These are phyloP conservation scores for Scolecobasidium constrictum DNA, from an alignment of 2,329 filamentous ascomycete genomes.

Conservation along the genomic window DNA sequence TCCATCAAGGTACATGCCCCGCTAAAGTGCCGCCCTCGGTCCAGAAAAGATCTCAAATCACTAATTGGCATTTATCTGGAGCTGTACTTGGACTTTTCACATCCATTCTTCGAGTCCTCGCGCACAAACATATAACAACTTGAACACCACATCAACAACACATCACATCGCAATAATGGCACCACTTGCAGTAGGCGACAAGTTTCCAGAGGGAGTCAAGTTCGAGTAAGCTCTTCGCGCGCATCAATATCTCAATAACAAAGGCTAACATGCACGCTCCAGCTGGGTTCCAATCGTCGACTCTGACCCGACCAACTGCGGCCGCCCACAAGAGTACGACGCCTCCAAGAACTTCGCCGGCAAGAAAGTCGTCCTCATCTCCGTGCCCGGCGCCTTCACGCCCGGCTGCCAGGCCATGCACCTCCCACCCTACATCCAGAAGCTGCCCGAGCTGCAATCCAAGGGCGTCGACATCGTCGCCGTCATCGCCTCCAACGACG, in stretches of 20 bases:
- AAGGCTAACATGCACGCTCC: conserved; percentile 7
- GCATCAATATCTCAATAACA: background rate
- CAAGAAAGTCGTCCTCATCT: conserved; percentile 63
- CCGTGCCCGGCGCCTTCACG: conserved; percentile 70
- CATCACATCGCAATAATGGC: conserved; percentile 46
- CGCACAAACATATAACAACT: no score
- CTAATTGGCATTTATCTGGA: no score
- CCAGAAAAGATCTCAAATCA: no score
- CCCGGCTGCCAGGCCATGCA: conserved; percentile 76
- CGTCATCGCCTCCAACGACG: conserved; percentile 75
- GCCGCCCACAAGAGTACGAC: conserved; percentile 57
- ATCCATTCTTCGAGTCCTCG: no score
- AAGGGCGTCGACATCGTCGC: conserved; percentile 78
- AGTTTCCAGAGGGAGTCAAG: conserved; percentile 67
- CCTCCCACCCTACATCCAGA: conserved; percentile 68
- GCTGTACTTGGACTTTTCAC: no score
- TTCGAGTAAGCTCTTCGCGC: conserved; percentile 50
- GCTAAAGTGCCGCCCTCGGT: no score
- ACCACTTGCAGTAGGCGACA: conserved; percentile 68
- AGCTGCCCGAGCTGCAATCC: conserved; percentile 56
- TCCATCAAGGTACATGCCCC: no score
- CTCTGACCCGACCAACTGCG: conserved; percentile 47
- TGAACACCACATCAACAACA: no score
- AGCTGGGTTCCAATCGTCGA: conserved; percentile 74
- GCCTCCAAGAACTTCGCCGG: conserved; percentile 64